Base-by-base conservation (phyloP, 129 eudicot genomes). In the Dittrichia graveolens region DNA sequence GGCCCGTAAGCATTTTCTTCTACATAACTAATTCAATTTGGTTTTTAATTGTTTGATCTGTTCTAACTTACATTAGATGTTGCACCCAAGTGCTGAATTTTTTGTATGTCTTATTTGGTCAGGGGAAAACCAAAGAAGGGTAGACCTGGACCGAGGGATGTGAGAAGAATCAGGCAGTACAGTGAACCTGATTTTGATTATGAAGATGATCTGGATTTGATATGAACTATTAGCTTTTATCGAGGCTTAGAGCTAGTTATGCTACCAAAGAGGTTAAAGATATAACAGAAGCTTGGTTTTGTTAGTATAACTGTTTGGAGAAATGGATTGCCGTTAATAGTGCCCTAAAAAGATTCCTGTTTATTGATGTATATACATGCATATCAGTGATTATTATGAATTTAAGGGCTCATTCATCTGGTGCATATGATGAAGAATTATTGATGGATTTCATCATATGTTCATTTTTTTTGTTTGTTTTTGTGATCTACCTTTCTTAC, bases 111-210 rank as follows among this genome's bases (percentile, higher is more conserved):
- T n/a, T 49, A 3, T 67, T 78, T 74, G 48, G 50, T 63, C 85
- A 94, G 98, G 64, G 98, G 98, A 46, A 94, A 90, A 61, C 96
- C 91, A 14, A 94, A 83, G 87, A 90, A 83, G 75, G 98, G 98
- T 7, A 85, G 96, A 78, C 89, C 77, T 41, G 90, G 92, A 55
- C 84, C 85, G 7, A 85, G 98, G 76, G 98, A 89, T 19, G 87
- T 81, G 61, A 94, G 87, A 81, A 87, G 96, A 84, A 78, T 70
- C 73, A 87, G 89, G 87, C 95, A 87, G 53, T 78, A 87, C 13
- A 91, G 89, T 69, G 98, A 94, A 82, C 85, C 86, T 3, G 98
- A 94, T 74, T 94, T 75, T 39, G 96, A 94, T 81, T 94, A 90
- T 81, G 98, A 94, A 74, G 98, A 94, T 74, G 96, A 94, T 60